Evolutionary conservation across 805 yeast genomes (phyloP), one percentile per base, ranked within the genome.

Genomic region (Zygosaccharomyces bisporus): DNA sequence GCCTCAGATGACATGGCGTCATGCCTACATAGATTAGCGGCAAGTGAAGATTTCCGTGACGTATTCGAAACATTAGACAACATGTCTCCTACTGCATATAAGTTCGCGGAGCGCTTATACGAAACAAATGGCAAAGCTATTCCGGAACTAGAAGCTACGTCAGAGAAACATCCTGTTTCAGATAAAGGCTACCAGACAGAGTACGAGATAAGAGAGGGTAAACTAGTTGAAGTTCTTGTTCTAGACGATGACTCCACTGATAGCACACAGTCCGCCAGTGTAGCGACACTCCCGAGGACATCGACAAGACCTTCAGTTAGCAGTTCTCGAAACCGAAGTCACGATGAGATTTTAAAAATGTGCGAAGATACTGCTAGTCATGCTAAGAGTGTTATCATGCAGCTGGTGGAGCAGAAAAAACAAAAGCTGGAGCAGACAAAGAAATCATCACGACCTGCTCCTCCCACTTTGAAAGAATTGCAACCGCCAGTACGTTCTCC

Each of bases 331-430:
- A 37, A 37, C 8, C 24, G 30, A 17, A 25, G 23, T 10, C 40
- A 49, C 21, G 37, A 39, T 8, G 41, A 55, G 12, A 46, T 63
- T 16, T 39, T 56, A 20, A 43, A 43, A 7, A 43, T 63, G 54
- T 63, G 68, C 39, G 66, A 63, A 39, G 41, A 50, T 29, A 54
- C 61, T 19, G 62, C 66, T 39, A 50, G 48, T 19, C 48, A 55
- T 21, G 64, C 64, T 3, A 60, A 53, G 39, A 42, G 37, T 12
- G 43, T 58, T 4, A 56, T 64, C 10, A 45, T 54, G 34, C 52
- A 52, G 16, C 44, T 63, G 12, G 52, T 55, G 2, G 43, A 49
- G 12, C 45, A 47, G 23, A 41, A 45, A 1, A 24, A 31, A 29
- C 19, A 21, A 8, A 32, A 16, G n/a, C 18, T 21, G n/a, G 18